A percentile compares a stretch with the other conserved stretches of the same genome.
Evolutionary conservation across 176 grass and related monocot species (phyloP).

Genomic region (Avena atlantica): DNA sequence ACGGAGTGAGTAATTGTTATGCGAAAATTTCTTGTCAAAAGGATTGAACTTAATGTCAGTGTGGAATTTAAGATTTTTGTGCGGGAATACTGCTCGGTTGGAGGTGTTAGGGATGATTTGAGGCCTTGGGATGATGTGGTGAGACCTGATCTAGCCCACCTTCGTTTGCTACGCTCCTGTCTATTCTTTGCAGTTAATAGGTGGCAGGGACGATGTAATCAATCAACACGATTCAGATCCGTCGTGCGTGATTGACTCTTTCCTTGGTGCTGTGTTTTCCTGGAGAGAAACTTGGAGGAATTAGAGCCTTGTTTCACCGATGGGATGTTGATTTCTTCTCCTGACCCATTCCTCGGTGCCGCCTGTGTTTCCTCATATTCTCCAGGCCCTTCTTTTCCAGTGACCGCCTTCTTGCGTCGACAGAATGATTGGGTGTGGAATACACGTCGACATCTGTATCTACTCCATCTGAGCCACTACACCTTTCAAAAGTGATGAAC

Average conservation of each 20-base stretch:
- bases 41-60: background rate
- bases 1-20: background rate
- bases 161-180: background rate
- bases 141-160: no score
- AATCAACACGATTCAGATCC: background rate
- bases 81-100: background rate
- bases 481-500: background rate
- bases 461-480: background rate
- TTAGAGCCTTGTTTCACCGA: no score
- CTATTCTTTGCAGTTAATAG: background rate
- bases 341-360: background rate
- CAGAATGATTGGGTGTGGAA: conserved; percentile 18
- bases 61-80: background rate
- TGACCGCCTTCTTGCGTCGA: background rate
- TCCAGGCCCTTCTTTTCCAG: background rate
- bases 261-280: background rate
- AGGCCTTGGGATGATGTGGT: background rate
- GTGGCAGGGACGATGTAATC: background rate
- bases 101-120: background rate
- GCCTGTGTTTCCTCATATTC: background rate
- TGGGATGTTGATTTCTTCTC: background rate
- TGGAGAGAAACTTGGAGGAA: background rate
- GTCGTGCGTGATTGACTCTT: conserved; percentile 1
- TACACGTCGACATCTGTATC: conserved; percentile 26
- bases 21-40: background rate